Base-by-base conservation (phyloP, 495 filamentous ascomycete genomes). In the Sporormia fimetaria region DNA sequence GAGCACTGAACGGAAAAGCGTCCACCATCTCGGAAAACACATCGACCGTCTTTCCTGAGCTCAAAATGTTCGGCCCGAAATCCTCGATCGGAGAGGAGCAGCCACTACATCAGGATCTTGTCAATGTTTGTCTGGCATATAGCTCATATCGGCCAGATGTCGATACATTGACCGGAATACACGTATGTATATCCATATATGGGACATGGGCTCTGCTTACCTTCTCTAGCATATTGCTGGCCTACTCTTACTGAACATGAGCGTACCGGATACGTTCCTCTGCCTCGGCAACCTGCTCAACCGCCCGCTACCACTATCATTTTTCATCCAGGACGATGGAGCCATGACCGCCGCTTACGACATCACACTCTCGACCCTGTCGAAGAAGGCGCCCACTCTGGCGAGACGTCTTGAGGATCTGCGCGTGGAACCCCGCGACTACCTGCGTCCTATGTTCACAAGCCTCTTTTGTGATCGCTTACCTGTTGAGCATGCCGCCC, bases 61-160 rank as follows among this genome's bases (percentile, higher is more conserved):
- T 94, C 46, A 78, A 78, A 42, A 82, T 94, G 44, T 95, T 94
- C 16, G 47, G 37, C 8, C 47, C 47, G 5, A 3, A 12, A 8
- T 7, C 20, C 4, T 25, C 21, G 16, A 24, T 8, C 62, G 80
- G 85, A 54, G 31, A 47, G 6, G 69, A 70, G 31, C 70, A 74
- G 14, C 86, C 87, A 2, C 62, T 94, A n/a, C 75, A 90, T 47
- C 66, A 75, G 24, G 74, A 71, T 22, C 66, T 96, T 9, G 60
- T 82, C 17, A 81, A 96, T 61, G 78, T 96, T 3, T 66, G 94
- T 34, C 73, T 79, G 46, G 90, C 90, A 4, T 95, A 95, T 58
- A 74, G 76, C 28, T 86, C 92, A 83, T 96, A 98, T 62, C 75
- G 90, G 44, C 80, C 76, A 46, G 90, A 98, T 59, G 83, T 96